phyloP scores from a whole-genome alignment of 331 rosid species.

The Quercus phellos region DNA sequence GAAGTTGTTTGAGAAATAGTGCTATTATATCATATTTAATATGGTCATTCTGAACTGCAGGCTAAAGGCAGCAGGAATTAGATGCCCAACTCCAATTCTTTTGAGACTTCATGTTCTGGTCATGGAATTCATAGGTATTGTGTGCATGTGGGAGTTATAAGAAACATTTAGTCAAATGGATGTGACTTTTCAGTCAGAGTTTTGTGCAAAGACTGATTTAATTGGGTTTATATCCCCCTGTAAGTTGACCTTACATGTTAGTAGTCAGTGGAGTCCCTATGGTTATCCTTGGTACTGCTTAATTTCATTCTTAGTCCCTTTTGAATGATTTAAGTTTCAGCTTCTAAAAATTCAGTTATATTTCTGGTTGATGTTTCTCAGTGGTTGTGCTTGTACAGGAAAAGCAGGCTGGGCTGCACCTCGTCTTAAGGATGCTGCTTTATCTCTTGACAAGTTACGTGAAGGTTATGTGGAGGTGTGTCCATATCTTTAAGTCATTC shows the following conservation, averaged over 20 bases:
- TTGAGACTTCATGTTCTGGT: conserved; percentile 75
- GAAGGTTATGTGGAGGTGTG: conserved; percentile 90
- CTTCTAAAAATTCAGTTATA: background rate
- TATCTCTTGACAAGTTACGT: conserved; percentile 73
- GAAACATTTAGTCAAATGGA: background rate
- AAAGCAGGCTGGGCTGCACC: conserved; percentile 95
- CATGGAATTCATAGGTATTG: conserved; percentile 89
- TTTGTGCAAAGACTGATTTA: conserved; percentile 6
- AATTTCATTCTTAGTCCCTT: background rate
- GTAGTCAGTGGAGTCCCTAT: background rate
- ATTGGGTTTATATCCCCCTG: background rate
- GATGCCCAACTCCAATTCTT: conserved; percentile 65
- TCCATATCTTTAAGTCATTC: background rate
- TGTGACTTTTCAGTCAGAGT: background rate
- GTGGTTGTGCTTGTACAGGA: conserved; percentile 39
- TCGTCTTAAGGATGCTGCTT: conserved; percentile 86
- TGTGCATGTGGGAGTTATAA: conserved; percentile 7
- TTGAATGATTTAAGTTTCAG: background rate
- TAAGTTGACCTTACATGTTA: background rate
- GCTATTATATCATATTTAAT: background rate
- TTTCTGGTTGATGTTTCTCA: conserved; percentile 18
- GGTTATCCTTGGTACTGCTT: background rate
- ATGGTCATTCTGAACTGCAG: conserved; percentile 37
- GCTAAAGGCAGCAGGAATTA: conserved; percentile 79
- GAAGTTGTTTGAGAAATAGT: background rate